A percentile compares a stretch with the other conserved stretches of the same genome.
Evolutionary conservation across 1,139 yeast genomes (phyloP).

Genomic region (Diutina scorzettiae): DNA sequence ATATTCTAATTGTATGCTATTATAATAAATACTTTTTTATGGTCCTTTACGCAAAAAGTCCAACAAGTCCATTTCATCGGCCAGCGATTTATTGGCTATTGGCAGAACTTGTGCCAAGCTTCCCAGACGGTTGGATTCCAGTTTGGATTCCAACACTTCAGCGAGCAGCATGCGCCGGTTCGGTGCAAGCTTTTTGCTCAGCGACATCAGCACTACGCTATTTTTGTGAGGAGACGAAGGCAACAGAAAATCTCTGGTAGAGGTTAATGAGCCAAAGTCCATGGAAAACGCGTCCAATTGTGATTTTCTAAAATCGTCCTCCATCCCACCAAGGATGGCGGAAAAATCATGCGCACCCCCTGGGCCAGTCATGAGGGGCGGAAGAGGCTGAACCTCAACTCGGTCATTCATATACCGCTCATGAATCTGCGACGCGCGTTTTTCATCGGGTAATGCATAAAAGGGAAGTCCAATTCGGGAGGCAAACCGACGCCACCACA

Average conservation of each 20-base stretch:
- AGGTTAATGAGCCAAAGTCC: slow-evolving; percentile 11
- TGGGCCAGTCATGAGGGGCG: slow-evolving; percentile 6
- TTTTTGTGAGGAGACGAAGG: slow-evolving; percentile 8
- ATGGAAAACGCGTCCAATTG: slow-evolving; percentile 23
- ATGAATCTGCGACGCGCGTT: slow-evolving; percentile 19
- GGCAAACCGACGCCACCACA: slow-evolving; percentile 26
- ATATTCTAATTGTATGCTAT: neutral
- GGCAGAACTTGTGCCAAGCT: neutral
- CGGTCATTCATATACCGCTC: slow-evolving; percentile 14
- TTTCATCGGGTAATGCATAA: slow-evolving; percentile 30
- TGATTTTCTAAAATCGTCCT: slow-evolving; percentile 18
- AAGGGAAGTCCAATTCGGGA: slow-evolving; percentile 28
- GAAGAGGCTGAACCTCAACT: slow-evolving; percentile 7
- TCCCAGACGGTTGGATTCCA: neutral
- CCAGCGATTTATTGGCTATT: neutral
- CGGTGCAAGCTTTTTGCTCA: neutral
- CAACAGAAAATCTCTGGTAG: neutral
- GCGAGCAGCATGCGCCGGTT: slow-evolving; percentile 8
- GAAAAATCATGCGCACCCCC: slow-evolving; percentile 25
- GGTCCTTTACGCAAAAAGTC: slow-evolving; percentile 39
- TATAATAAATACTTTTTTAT: neutral
- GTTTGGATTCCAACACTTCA: slow-evolving; percentile 11
- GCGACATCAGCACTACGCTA: neutral
- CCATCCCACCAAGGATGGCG: slow-evolving; percentile 20
- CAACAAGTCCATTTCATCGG: slow-evolving; percentile 32